phyloP scores from a whole-genome alignment of 768 basidiomycete species.

The Trametes meyenii region DNA sequence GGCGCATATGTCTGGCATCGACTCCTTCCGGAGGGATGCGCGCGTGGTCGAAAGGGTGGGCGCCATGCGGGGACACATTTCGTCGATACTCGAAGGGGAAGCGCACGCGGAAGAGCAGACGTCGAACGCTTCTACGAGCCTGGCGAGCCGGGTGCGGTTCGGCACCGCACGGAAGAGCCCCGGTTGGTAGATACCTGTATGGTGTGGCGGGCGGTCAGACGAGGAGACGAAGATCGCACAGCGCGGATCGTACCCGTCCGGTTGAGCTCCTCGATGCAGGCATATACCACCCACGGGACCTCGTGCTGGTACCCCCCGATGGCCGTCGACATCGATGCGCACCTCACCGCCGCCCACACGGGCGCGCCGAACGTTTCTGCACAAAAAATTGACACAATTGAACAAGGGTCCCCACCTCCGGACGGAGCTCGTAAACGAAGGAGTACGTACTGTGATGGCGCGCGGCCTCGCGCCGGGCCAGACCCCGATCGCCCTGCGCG shows the following conservation, averaged over 20 bases:
- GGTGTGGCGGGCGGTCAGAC: not conserved
- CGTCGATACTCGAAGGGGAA: slow-evolving; percentile 7
- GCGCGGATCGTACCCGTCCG: slow-evolving; percentile 39
- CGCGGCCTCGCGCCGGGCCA: slow-evolving; percentile 3
- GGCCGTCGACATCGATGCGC: slow-evolving; percentile 37
- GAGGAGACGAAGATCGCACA: no score
- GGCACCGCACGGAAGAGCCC: slow-evolving; percentile 48
- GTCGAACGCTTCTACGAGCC: slow-evolving; percentile 44
- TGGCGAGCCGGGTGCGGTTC: slow-evolving; percentile 41
- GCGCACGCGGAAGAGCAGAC: slow-evolving; percentile 11
- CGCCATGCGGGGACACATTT: not conserved
- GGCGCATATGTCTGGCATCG: slow-evolving; percentile 47
- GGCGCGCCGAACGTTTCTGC: slow-evolving; percentile 43
- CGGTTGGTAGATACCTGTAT: slow-evolving; percentile 45
- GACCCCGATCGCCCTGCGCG: not conserved
- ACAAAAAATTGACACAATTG: not conserved
- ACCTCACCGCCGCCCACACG: slow-evolving; percentile 37
- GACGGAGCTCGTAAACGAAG: not conserved
- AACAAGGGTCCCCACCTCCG: not conserved
- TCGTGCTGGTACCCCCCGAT: slow-evolving; percentile 43
- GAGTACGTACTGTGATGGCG: slow-evolving; percentile 12
- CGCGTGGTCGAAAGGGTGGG: slow-evolving; percentile 26
- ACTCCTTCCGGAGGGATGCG: slow-evolving; percentile 38
- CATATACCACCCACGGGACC: slow-evolving; percentile 42
- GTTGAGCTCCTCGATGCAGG: slow-evolving; percentile 50